phyloP scores from a whole-genome alignment of 371 early-diverging fungal genomes.

The Lichtheimia corymbifera region DNA sequence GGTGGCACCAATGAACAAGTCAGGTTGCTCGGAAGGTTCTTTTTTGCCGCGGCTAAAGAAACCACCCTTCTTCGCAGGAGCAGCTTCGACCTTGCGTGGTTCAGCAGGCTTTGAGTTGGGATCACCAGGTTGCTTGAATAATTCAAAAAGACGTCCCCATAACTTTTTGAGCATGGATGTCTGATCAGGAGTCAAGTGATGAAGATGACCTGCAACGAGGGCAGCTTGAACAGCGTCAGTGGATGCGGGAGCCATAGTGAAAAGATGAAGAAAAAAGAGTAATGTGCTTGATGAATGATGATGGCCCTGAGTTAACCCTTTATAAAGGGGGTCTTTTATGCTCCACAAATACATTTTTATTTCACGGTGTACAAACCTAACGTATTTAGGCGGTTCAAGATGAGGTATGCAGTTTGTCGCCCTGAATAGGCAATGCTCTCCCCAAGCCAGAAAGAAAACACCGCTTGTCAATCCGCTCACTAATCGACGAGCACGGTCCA shows the following conservation, averaged over 20 bases:
- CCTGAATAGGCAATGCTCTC: conserved; percentile 9
- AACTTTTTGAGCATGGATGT: conserved; percentile 52
- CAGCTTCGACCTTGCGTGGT: conserved; percentile 12
- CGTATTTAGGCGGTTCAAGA: conserved; percentile 15
- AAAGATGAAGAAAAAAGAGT: background rate
- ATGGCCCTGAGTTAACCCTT: background rate
- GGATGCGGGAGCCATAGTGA: conserved; percentile 16
- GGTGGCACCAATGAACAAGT: conserved; percentile 51
- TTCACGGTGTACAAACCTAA: conserved; percentile 9
- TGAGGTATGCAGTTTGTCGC: conserved; percentile 15
- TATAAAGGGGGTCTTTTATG: background rate
- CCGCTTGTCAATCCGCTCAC: too few species aligned
- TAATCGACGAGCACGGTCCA: too few species aligned
- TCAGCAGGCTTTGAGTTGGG: conserved; percentile 21
- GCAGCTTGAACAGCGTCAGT: conserved; percentile 8
- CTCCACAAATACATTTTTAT: conserved; percentile 4
- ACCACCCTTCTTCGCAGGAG: conserved; percentile 20
- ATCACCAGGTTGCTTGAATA: conserved; percentile 44
- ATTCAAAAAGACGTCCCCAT: conserved; percentile 53
- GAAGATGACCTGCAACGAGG: conserved; percentile 36
- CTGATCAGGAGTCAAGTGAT: conserved; percentile 52
- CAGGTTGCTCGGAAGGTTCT: conserved; percentile 20
- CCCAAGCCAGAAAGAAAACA: background rate
- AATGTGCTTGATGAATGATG: background rate
- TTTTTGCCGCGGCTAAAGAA: conserved; percentile 36